Evolutionary conservation across 768 basidiomycete species (phyloP).

Genomic region (Mycena indigotica): DNA sequence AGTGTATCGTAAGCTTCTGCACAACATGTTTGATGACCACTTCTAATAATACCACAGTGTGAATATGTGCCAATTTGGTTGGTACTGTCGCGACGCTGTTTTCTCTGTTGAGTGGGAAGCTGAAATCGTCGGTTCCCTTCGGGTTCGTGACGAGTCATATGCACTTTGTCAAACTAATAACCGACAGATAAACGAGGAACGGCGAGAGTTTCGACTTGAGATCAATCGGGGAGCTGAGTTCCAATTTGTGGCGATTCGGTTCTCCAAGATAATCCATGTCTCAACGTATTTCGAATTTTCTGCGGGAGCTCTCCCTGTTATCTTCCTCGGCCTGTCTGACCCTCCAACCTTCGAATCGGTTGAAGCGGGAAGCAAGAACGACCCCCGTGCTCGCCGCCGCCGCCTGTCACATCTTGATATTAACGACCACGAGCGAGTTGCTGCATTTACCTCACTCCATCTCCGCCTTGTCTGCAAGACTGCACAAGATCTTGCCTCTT

Average conservation of each 20-base stretch:
- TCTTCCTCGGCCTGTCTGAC: constrained; percentile 46
- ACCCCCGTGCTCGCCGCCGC: constrained; percentile 28
- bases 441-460: constrained; percentile 54
- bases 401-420: constrained; percentile 44
- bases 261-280: constrained; percentile 45
- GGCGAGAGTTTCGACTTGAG: constrained; percentile 49
- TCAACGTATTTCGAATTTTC: constrained; percentile 37
- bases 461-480: constrained; percentile 52
- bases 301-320: constrained; percentile 28
- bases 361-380: constrained; percentile 22
- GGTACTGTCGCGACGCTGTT: constrained; percentile 59
- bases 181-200: constrained; percentile 33
- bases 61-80: constrained; percentile 55
- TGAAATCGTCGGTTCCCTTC: constrained; percentile 13
- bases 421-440: constrained; percentile 43
- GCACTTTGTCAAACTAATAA: constrained; percentile 4
- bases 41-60: constrained; percentile 23
- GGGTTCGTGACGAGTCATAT: neutral
- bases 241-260: constrained; percentile 45
- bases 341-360: constrained; percentile 45
- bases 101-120: constrained; percentile 64
- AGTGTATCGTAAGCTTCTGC: constrained; percentile 7
- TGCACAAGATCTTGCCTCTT: constrained; percentile 35
- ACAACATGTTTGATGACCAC: neutral
- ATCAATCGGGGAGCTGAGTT: constrained; percentile 25